Evolutionary conservation across 495 filamentous ascomycete genomes (phyloP).

Genomic region (Terfezia boudieri): DNA sequence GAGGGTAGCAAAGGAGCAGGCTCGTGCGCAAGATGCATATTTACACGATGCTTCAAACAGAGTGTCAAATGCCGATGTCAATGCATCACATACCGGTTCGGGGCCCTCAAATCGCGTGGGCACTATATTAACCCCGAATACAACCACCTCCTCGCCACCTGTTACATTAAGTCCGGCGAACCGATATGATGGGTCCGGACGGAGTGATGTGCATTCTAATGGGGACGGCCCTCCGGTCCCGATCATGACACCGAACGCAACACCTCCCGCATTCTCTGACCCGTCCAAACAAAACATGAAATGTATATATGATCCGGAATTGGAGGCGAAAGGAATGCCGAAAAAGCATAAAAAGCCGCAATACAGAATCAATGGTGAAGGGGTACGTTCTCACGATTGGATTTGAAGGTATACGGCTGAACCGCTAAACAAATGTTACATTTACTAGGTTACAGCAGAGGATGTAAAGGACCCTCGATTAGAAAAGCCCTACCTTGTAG

Average conservation of each 20-base stretch:
- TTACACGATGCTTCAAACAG: not conserved
- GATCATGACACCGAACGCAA: conserved; percentile 13
- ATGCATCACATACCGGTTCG: not conserved
- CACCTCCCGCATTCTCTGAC: conserved; percentile 9
- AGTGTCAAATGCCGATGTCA: not conserved
- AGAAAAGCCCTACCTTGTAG: conserved; percentile 26
- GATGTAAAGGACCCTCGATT: conserved; percentile 22
- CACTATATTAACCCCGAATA: conserved; percentile 6
- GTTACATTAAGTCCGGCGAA: conserved; percentile 5
- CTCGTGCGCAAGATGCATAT: not conserved
- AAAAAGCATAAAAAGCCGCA: conserved; percentile 23
- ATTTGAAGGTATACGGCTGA: too few relatives aligned
- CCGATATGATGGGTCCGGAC: not conserved
- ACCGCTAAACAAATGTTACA: too few relatives aligned
- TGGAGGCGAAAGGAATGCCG: conserved; percentile 23
- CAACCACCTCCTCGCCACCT: conserved; percentile 11
- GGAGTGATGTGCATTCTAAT: not conserved
- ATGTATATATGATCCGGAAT: conserved; percentile 15
- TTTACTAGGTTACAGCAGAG: conserved; percentile 7
- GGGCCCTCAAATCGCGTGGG: not conserved
- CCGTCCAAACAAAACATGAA: conserved; percentile 1
- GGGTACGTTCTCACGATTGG: conserved; percentile 12
- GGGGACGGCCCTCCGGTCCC: not conserved
- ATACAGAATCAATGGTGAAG: conserved; percentile 18
- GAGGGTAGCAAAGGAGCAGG: conserved; percentile 9